Evolutionary conservation across 192 early-diverging fungal species (phyloP), one percentile per base, ranked within the genome.

Genomic region (Coemansia sp.): DNA sequence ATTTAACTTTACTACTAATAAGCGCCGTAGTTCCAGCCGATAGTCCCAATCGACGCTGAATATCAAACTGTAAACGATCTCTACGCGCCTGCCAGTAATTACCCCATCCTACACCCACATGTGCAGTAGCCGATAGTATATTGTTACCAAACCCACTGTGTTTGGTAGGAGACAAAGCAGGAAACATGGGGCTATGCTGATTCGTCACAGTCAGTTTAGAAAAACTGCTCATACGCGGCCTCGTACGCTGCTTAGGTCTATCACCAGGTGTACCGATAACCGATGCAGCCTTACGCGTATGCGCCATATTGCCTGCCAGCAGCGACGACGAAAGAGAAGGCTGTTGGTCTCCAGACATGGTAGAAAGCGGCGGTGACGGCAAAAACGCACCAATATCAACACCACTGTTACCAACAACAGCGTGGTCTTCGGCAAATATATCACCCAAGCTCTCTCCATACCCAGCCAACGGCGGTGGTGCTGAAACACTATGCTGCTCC

Each of bases 31-130:
- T 40, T 17, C 56, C 11, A 5, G 62, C 54, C 10, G 74, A 29
- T 22, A 78, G n/a, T 0, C 67, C 68, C 33, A 80, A 52, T 14
- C 72, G 61, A n/a, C 60, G 36, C 38, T 74, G 71, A 14, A 80
- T 67, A 45, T 74, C 68, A 54, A 80, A 73, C 56, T 71, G 64
- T 25, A 73, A 25, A 25, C 62, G 65, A 17, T 79, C 68, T 29
- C 68, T 56, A 7, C 72, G 77, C 0, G 72, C 72, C 57, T 80
- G 71, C 77, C 77, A 80, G 56, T 80, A 80, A 17, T 80, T 73
- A 14, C 77, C 77, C 77, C 77, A 80, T 12, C 77, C 77, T 18
- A 80, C 50, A 12, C 77, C 77, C 25, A 80, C 72, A 62, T 80
- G 77, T 7, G 71, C 65, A 3, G 67, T 56, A 4, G 71, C 28